Base-by-base conservation (phyloP, 2,329 filamentous ascomycete species). In the Exophiala sp. region DNA sequence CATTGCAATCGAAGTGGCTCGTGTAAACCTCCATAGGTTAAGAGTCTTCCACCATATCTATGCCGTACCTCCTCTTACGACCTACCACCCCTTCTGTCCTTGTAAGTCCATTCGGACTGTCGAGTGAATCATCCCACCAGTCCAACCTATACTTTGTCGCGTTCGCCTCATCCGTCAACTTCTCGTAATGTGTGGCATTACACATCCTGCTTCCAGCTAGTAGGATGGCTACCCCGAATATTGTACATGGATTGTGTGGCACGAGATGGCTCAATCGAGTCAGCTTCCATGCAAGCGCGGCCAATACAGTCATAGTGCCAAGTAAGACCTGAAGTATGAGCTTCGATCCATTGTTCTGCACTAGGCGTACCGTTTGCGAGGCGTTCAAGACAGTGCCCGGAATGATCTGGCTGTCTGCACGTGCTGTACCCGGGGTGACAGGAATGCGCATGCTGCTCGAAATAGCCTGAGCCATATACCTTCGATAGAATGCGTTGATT, bases 401-500 rank as follows among this genome's bases (percentile, higher is more conserved):
- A n/a, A n/a, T n/a, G n/a, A n/a, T n/a, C n/a, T n/a, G n/a, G n/a
- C n/a, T n/a, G n/a, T n/a, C 6, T 23, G 38, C 13, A 9, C 4
- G 3, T 10, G 22, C 4, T 2, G 19, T n/a, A 6, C 19, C 5
- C 7, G 3, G 19, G 9, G 38, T 2, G 2, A 13, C 13, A 27
- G n/a, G 14, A 2, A 50, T 40, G 3, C 58, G 45, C 55, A 60
- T 58, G 10, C 56, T 59, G 2, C 3, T 21, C 4, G 52, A 55
- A 16, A 60, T 58, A 4, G 51, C 57, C 38, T 59, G 57, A 3
- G 58, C 58, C 58, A 60, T 60, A 46, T 60, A 60, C 1, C 55
- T 38, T 1, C 57, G 48, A 38, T 60, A 60, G 44, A 60, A 52
- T n/a, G n/a, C n/a, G n/a, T n/a, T n/a, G n/a, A n/a, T n/a, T n/a